These are phyloP conservation scores for Bacidia rubella DNA, from an alignment of 495 filamentous ascomycete genomes.

Conservation along the genomic window DNA sequence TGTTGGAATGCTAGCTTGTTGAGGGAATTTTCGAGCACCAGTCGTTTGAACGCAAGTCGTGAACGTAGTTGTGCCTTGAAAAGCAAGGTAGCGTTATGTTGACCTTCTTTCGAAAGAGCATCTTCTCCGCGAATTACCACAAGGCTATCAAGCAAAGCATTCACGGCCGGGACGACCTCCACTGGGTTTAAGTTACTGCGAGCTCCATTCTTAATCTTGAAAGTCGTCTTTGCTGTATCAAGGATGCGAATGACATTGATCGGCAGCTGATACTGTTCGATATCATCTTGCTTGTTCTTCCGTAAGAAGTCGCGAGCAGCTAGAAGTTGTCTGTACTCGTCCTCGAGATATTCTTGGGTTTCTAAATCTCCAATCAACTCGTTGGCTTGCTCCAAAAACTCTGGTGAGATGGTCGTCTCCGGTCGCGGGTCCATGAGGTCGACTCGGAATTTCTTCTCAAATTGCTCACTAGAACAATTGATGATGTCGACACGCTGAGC, in stretches of 20 bases:
- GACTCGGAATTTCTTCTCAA: constrained; percentile 70
- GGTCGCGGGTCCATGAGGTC: constrained; percentile 84
- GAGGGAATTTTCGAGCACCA: constrained; percentile 70
- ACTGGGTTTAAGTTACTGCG: constrained; percentile 85
- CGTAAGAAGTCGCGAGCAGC: constrained; percentile 66
- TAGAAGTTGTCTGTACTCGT: constrained; percentile 70
- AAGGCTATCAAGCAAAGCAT: constrained; percentile 58
- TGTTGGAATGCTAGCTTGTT: constrained; percentile 90
- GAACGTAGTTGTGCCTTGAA: constrained; percentile 88
- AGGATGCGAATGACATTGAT: constrained; percentile 86
- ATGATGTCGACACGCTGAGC: constrained; percentile 81
- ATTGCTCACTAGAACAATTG: constrained; percentile 53
- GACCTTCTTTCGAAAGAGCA: constrained; percentile 66
- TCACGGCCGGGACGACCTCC: constrained; percentile 74
- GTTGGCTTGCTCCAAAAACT: constrained; percentile 70
- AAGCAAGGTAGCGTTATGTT: constrained; percentile 71
- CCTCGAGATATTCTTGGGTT: constrained; percentile 72
- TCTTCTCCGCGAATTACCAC: constrained; percentile 77
- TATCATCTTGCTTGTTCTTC: constrained; percentile 47
- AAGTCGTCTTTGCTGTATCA: constrained; percentile 73
- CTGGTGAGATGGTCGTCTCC: constrained; percentile 44
- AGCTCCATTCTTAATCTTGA: constrained; percentile 71
- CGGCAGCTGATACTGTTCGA: constrained; percentile 76
- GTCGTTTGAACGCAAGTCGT: constrained; percentile 77
- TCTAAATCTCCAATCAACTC: constrained; percentile 78